Base-by-base conservation (phyloP, 2,329 filamentous ascomycete species). In the Penicillium janthinellum region DNA sequence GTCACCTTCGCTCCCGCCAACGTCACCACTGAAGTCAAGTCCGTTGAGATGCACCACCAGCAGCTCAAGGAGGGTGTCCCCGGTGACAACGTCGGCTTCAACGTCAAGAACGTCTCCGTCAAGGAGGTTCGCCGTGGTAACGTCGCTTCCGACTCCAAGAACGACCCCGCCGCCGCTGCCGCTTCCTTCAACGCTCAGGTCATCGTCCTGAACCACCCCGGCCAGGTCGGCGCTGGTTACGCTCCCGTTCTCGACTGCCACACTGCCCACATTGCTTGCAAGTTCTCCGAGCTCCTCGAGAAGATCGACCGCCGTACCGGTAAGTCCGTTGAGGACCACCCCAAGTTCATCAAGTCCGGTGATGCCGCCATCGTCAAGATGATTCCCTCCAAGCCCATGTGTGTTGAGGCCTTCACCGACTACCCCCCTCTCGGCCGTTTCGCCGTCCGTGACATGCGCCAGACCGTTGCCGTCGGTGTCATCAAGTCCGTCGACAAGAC, bases 101-200 rank as follows among this genome's bases (percentile, higher is more conserved):
- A 99, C 91, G 94, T 99, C 86, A 99, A 99, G 93, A 99, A 99
- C 95, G 95, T 99, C 78, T 98, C 95, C 83, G 95, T 99, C 86
- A 99, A 99, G 93, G 95, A 99, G 83, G 96, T 99, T 80, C 95
- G 95, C 84, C 95, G 95, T 96, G 95, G 95, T 80, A 98, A 99
- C 90, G 95, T 99, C 76, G 91, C 91, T 77, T 92, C 92, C 92
- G 95, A 99, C 92, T 94, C 91, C 88, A 99, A 99, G 93, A 96
- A 96, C 87, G 95, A 99, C 86, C 95, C 95, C 76, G 92, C 95
- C 70, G 80, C 84, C 80, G 95, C 86, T 77, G 88, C 87, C 78
- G 92, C 94, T 77, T 93, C 90, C 77, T 99, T 99, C 92, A 96
- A 92, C 83, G 95, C 95, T 80, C 95, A 99, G 90, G 95, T 99